phyloP scores from a whole-genome alignment of 192 early-diverging fungal species.

The Rhizophagus clarus region DNA sequence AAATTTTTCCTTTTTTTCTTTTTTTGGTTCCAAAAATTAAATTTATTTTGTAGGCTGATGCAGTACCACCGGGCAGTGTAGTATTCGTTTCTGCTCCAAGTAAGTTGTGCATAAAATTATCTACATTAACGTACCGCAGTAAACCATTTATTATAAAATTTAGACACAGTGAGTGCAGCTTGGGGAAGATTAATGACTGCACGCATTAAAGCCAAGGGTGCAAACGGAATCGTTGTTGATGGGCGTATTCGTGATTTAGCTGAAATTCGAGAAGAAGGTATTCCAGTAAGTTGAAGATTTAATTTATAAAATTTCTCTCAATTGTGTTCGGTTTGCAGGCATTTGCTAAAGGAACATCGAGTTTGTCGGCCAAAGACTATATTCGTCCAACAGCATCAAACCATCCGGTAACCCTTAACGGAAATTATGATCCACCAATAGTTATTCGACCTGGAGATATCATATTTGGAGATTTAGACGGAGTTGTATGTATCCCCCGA shows the following conservation, averaged over 20 bases:
- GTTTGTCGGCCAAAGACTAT: conserved; percentile 49
- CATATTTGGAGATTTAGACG: conserved; percentile 57
- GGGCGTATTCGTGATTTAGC: conserved; percentile 55
- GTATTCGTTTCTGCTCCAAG: conserved; percentile 57
- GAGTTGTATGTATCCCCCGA: conserved; percentile 53
- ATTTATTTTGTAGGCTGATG: conserved; percentile 44
- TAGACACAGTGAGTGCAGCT: conserved; percentile 51
- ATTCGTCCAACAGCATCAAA: conserved; percentile 49
- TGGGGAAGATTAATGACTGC: conserved; percentile 65
- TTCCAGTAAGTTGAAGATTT: conserved; percentile 42
- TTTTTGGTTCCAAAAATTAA: background rate
- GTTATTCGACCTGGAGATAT: conserved; percentile 56
- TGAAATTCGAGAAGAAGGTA: conserved; percentile 49
- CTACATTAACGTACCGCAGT: background rate
- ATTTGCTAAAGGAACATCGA: conserved; percentile 54
- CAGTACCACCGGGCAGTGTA: conserved; percentile 46
- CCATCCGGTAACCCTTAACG: conserved; percentile 48
- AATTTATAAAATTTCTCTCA: background rate
- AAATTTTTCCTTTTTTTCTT: too few relatives aligned
- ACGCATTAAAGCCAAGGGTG: conserved; percentile 47
- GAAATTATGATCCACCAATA: conserved; percentile 41
- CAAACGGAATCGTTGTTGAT: conserved; percentile 55
- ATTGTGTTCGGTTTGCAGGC: conserved; percentile 39
- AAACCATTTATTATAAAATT: background rate
- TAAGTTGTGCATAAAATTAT: background rate